Percentiles rank a stretch among this genome's conserved stretches.
phyloP scores from a whole-genome alignment of 495 filamentous ascomycete genomes.

The Trichoderma erinaceum region DNA sequence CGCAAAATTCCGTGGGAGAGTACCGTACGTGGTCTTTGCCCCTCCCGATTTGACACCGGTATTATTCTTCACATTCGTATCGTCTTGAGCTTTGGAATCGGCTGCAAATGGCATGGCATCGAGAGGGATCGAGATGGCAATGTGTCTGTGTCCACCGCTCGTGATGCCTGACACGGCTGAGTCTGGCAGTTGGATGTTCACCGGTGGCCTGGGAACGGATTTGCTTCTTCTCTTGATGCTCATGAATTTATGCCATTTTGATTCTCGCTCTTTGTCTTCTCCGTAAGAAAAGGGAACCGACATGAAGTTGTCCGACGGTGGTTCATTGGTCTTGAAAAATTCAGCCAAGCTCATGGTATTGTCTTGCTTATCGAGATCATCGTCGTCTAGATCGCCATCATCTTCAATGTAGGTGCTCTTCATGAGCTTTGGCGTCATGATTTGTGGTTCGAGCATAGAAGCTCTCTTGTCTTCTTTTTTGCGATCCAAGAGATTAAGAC shows the following conservation, averaged over 20 bases:
- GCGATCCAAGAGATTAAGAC: not conserved
- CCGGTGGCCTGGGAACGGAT: constrained; percentile 20
- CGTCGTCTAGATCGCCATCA: not conserved
- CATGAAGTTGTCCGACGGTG: constrained; percentile 33
- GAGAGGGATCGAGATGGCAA: constrained; percentile 47
- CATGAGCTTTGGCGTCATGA: not conserved
- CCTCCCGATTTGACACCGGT: not conserved
- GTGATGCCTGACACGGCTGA: constrained; percentile 39
- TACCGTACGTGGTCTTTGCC: not conserved
- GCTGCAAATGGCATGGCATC: constrained; percentile 25
- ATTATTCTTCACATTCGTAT: not conserved
- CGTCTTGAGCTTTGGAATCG: not conserved
- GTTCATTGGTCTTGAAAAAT: constrained; percentile 30
- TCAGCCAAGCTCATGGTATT: constrained; percentile 27
- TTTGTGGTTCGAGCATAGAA: not conserved
- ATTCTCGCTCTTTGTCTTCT: constrained; percentile 23
- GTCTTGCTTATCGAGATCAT: constrained; percentile 6
- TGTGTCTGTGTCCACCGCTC: constrained; percentile 38
- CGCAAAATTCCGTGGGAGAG: not conserved
- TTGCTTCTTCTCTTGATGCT: not conserved
- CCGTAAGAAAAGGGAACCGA: constrained; percentile 29
- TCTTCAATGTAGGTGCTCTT: not conserved
- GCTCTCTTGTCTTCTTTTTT: constrained; percentile 8
- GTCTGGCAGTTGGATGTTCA: constrained; percentile 37
- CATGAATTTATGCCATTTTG: constrained; percentile 21